phyloP scores from a whole-genome alignment of 768 basidiomycete genomes.

The Cystofilobasidium ferigula region DNA sequence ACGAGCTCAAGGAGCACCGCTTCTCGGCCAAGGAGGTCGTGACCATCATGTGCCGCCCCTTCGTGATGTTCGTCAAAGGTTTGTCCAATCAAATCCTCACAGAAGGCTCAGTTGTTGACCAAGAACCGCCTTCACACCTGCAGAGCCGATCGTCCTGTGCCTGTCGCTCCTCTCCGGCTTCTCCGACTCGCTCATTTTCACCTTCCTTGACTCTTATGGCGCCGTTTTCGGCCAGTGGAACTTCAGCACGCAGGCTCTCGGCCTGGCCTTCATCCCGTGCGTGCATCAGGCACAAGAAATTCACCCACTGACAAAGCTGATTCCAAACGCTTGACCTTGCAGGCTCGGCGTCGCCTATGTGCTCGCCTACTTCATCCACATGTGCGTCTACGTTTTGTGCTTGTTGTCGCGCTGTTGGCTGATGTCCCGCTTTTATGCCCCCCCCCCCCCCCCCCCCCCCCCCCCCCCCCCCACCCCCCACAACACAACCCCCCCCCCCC shows the following conservation, averaged over 20 bases:
- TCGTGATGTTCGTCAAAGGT: background rate
- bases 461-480: no score
- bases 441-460: no score
- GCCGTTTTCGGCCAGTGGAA: constrained; percentile 34
- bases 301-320: no score
- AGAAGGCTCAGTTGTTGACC: no score
- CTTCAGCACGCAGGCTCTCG: constrained; percentile 31
- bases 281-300: no score
- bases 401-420: no score
- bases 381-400: no score
- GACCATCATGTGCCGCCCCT: constrained; percentile 28
- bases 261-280: constrained; percentile 34
- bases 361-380: constrained; percentile 30
- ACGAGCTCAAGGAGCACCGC: constrained; percentile 29
- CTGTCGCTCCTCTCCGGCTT: constrained; percentile 36
- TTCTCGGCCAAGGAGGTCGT: constrained; percentile 26
- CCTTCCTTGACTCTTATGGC: constrained; percentile 34
- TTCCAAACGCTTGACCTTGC: no score
- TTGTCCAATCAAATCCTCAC: no score
- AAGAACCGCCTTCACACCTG: no score
- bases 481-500: no score
- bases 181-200: constrained; percentile 37
- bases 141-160: constrained; percentile 35
- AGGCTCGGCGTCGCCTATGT: constrained; percentile 34
- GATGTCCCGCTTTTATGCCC: no score